Percentiles rank a stretch among this genome's conserved stretches.
Evolutionary conservation across 1,284 basidiomycete genomes (phyloP).

Genomic region (Papiliotrema flavescens): DNA sequence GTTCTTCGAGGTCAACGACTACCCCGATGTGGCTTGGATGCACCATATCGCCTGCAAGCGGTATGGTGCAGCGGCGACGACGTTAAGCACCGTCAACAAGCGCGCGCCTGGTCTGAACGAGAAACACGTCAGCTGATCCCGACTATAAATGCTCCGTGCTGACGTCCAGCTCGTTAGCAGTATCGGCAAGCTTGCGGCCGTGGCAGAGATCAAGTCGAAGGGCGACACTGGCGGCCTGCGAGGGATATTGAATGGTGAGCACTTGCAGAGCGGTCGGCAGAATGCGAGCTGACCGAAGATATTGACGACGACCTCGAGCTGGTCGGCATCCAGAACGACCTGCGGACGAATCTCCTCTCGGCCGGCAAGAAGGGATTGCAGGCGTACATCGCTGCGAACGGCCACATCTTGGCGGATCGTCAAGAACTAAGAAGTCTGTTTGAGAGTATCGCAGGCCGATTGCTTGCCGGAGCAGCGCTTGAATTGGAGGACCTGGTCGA

Average conservation of each 20-base stretch:
- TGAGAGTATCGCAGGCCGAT: conserved; percentile 19
- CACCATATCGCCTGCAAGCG: conserved; percentile 74
- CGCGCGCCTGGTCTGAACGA: conserved; percentile 60
- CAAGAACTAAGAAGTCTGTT: conserved; percentile 32
- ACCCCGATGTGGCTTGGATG: conserved; percentile 78
- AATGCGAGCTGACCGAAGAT: conserved; percentile 19
- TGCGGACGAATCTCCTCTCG: conserved; percentile 32
- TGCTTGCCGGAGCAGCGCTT: conserved; percentile 46
- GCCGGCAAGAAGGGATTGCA: conserved; percentile 8
- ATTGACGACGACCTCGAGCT: conserved; percentile 55
- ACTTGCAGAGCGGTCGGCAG: neutral
- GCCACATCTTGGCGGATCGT: conserved; percentile 12
- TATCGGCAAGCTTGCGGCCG: conserved; percentile 79
- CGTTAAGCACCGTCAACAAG: conserved; percentile 62
- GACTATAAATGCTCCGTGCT: no score
- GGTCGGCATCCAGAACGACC: conserved; percentile 55
- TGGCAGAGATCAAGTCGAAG: conserved; percentile 62
- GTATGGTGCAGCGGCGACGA: conserved; percentile 63
- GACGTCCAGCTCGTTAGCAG: conserved; percentile 74
- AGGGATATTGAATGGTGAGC: conserved; percentile 19
- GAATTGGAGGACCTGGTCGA: conserved; percentile 54
- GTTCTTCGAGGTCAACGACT: conserved; percentile 65
- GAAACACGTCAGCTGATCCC: conserved; percentile 68
- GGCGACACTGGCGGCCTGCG: conserved; percentile 14
- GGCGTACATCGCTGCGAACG: conserved; percentile 13